Evolutionary conservation across 1,284 basidiomycete species (phyloP), one percentile per base, ranked within the genome.

Genomic region (Tylopilus sp.): DNA sequence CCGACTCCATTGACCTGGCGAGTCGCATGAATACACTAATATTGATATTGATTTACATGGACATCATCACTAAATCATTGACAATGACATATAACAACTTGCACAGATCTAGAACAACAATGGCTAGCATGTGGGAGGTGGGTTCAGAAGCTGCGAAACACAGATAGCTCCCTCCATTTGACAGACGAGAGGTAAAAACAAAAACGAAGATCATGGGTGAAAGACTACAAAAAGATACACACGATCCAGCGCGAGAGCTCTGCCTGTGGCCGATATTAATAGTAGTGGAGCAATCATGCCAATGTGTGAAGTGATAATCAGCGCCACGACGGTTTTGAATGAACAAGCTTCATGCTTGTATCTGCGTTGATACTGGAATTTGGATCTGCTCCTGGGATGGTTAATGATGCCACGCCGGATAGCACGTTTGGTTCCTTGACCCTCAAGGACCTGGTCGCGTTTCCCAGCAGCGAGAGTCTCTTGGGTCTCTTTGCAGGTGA

Each of bases 401-500:
- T 26, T 4, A 65, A 38, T 7, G 55, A 28, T 18, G 55, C 23
- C 40, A 60, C 11, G 26, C 37, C 39, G 36, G 63, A 21, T 36
- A 61, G 26, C 13, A 50, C 29, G 29, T 51, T 65, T 40, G 64
- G 41, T 31, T 55, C 58, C 48, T 59, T 66, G 42, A 54, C 45
- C 36, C 67, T 64, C 51, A 66, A 48, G 21, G 66, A 64, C 31
- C 54, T 62, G 8, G 67, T 60, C 5, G 50, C 23, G 44, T 60
- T 68, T 38, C 57, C 67, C 34, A 79, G 64, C 52, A 87, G 59
- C 6, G 85, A 88, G 52, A 79, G 59, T 52, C 86, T 71, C 68
- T 82, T 86, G 38, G 72, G 59, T 49, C 82, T 73, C 65, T 86
- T 88, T 50, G 73, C 76, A 28, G 86, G 86, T 39, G 77, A 78